Percentiles rank a stretch among this genome's conserved stretches.
Evolutionary conservation across 331 rosid genomes (phyloP).

Genomic region (Quercus lobata): DNA sequence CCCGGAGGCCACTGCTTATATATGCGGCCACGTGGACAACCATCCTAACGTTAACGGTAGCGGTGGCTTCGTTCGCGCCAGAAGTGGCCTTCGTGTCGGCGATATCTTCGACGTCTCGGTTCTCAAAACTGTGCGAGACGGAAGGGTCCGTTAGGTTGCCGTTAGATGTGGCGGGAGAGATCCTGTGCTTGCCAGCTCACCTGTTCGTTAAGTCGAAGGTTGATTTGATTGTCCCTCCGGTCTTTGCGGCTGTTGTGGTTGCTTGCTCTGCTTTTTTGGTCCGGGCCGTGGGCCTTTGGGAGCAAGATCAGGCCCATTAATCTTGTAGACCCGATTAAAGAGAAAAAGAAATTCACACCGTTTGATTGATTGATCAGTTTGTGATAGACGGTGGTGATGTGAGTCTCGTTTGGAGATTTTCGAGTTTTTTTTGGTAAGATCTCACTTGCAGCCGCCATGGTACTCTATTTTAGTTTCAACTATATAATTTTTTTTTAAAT

Average conservation of each 20-base stretch:
- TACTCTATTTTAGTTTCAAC: not conserved
- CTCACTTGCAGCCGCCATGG: too few species aligned
- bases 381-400: too few species aligned
- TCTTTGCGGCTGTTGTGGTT: conserved; percentile 70
- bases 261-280: conserved; percentile 72
- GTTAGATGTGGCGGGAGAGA: conserved; percentile 57
- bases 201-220: conserved; percentile 47
- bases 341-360: too few species aligned
- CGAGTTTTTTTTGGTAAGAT: too few species aligned
- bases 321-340: too few species aligned
- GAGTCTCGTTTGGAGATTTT: too few species aligned
- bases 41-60: conserved; percentile 58
- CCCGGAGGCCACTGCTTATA: conserved; percentile 55
- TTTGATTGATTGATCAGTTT: too few species aligned
- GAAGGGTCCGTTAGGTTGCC: conserved; percentile 59
- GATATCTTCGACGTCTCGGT: conserved; percentile 50
- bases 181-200: conserved; percentile 65
- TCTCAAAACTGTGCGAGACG: conserved; percentile 40
- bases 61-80: conserved; percentile 63
- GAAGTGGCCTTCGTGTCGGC: conserved; percentile 74
- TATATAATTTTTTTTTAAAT: not conserved
- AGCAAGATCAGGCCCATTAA: conserved; percentile 27
- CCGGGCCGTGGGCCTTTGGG: conserved; percentile 61
- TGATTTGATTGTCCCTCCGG: conserved; percentile 69
- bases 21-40: conserved; percentile 66